Base-by-base conservation (phyloP, 2,329 filamentous ascomycete species). In the Pseudogymnoascus sp. region DNA sequence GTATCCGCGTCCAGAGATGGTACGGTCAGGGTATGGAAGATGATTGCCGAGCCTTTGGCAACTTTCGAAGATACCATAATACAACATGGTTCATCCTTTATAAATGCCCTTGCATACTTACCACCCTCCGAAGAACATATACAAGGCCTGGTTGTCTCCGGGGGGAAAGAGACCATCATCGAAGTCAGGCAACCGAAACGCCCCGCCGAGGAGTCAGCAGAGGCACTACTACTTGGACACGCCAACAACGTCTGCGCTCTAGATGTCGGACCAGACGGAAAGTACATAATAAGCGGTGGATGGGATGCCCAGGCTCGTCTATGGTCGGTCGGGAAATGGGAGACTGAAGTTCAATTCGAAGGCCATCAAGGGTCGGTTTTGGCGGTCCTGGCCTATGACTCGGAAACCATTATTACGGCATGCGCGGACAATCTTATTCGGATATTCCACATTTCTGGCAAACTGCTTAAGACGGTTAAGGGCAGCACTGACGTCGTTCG, bases 371-470 rank as follows among this genome's bases (percentile, higher is more conserved):
- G 85, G 40, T 88, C 88, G 60, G 92, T 99, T 12, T 97, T 93
- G 93, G 88, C 88, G n/a, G 92, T 97, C 3, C 76, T 97, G 63
- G 89, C 90, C 14, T 88, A 93, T 66, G 89, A 96, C 72, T 83
- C 87, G 63, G 83, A 87, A 38, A 92, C 88, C 0, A 84, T 97
- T 56, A 84, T 97, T 65, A 97, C 93, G n/a, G 92, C 88, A 43
- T 96, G 90, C 70, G 93, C 95, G 60, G 96, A 99, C 76, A 89
- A 93, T 72, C 84, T 85, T 64, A 95, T 99, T 49, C 88, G 95
- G 62, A 82, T 97, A 60, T 99, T 91, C 73, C 84, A 90, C 66
- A 77, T 78, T 11, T 78, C 81, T 37, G 87, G 87, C 53, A 85
- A 84, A 70, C 80, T 93, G 7, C 75, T 88, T 49, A 82, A 82